These are phyloP conservation scores for Trametopsis cervina DNA, from an alignment of 768 basidiomycete species.

Conservation along the genomic window DNA sequence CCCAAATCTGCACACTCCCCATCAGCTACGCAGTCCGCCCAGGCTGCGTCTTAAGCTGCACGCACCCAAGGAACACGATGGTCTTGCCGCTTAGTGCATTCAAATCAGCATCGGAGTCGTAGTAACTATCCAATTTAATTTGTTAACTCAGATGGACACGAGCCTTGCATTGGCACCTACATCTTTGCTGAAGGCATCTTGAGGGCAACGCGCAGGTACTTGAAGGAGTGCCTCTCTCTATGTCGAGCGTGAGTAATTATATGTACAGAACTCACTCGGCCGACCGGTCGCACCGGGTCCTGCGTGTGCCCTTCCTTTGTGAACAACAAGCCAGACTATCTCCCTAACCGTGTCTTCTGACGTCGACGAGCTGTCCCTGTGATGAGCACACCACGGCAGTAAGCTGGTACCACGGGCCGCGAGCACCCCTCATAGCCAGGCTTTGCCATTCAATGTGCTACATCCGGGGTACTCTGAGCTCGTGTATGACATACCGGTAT, in stretches of 20 bases:
- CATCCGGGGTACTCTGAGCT: no score
- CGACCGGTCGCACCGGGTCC: neutral
- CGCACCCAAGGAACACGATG: slow-evolving; percentile 56
- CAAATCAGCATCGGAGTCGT: slow-evolving; percentile 56
- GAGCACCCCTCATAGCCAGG: no score
- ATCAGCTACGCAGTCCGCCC: neutral
- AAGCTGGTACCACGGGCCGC: no score
- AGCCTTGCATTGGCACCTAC: slow-evolving; percentile 28
- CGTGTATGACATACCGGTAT: no score
- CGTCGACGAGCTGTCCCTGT: neutral
- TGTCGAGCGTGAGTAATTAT: no score
- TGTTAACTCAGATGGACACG: no score
- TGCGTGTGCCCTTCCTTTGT: neutral
- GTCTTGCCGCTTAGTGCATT: slow-evolving; percentile 38
- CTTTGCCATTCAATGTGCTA: no score
- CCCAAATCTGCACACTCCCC: slow-evolving; percentile 37
- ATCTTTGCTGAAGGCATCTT: slow-evolving; percentile 40
- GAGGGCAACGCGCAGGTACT: no score
- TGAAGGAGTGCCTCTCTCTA: no score
- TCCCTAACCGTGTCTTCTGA: neutral
- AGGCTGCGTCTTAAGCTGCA: neutral
- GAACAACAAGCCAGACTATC: no score
- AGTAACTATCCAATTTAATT: slow-evolving; percentile 49
- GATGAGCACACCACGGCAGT: no score
- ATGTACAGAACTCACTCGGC: neutral